Base-by-base conservation (phyloP, 1,284 basidiomycete species). In the Ceratobasidium sp. region DNA sequence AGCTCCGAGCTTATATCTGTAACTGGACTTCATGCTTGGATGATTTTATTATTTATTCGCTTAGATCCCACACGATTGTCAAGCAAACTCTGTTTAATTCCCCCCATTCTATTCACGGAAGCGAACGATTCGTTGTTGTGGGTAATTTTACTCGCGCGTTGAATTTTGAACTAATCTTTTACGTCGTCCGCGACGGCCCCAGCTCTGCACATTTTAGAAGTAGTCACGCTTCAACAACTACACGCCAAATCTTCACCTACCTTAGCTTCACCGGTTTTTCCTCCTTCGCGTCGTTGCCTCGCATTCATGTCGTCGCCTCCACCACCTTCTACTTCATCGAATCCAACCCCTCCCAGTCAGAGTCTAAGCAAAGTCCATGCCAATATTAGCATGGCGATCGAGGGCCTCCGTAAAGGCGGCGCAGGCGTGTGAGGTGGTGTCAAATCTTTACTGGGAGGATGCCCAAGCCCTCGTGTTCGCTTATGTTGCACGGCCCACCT, bases 281-380 rank as follows among this genome's bases (percentile, higher is more conserved):
- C 89, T 5, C 83, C 91, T 18, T 88, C 87, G 21, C 81, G 84
- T 52, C 87, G 90, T 14, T 84, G 92, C 23, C 82, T 92, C 7
- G 90, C 89, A 4, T 91, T 86, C 75, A 84, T 86, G 7, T 86
- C 87, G 0, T 79, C 81, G 3, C 80, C 84, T 8, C 82, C 85
- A 23, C 59, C 57, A 0, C 57, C 47, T 16, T 72, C 72, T 23
- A 57, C 59, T n/a, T 63, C 72, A 0, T 79, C 82, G 26, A 76
- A 79, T 14, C 59, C 74, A n/a, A 58, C 46, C 2, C 32, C 52
- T 11, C 21, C 66, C 38, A 46, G 49, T 11, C 52, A 55, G 41
- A 69, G 66, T 30, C 54, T 54, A 0, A 69, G 54, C 66, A 69
- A 69, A 18, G 66, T 69, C 54, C 66, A 69, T 26, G 54, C 66